phyloP scores from a whole-genome alignment of 129 eudicot genomes.

The Mikania micrantha region DNA sequence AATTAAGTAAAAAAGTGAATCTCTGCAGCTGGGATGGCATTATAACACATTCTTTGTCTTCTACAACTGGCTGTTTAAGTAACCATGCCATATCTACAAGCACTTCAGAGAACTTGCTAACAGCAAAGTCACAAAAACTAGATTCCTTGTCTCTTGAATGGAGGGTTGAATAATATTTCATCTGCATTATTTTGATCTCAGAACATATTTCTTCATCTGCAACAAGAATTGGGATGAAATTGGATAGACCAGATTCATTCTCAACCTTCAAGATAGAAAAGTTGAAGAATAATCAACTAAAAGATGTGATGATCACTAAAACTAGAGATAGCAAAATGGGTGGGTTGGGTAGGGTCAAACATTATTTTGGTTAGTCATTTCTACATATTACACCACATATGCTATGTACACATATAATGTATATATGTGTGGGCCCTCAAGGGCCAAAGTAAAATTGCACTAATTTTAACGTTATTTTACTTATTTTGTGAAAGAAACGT shows the following conservation, averaged over 20 bases:
- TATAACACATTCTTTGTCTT: conserved; percentile 18
- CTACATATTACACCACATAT: no score
- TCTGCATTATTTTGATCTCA: conserved; percentile 64
- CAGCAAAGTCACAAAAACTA: conserved; percentile 37
- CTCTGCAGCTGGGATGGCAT: conserved; percentile 56
- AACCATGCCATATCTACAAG: conserved; percentile 74
- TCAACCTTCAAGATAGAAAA: conserved; percentile 64
- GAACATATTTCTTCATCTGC: conserved; percentile 62
- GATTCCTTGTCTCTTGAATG: conserved; percentile 23
- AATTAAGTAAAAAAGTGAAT: conserved; percentile 41
- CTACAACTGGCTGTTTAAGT: conserved; percentile 52
- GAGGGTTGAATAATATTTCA: conserved; percentile 34
- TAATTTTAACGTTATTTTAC: no score
- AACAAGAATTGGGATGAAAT: conserved; percentile 77
- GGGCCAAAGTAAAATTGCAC: no score
- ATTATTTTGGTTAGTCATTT: neutral
- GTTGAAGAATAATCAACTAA: neutral
- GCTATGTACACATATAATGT: no score
- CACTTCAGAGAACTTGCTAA: conserved; percentile 40
- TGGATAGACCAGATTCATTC: conserved; percentile 84
- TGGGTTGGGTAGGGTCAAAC: neutral
- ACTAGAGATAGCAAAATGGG: neutral
- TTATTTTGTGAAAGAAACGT: no score
- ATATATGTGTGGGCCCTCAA: no score
- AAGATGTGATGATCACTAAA: neutral